These are phyloP conservation scores for Alternaria infectoria DNA, from an alignment of 2,329 filamentous ascomycete genomes.

Conservation along the genomic window DNA sequence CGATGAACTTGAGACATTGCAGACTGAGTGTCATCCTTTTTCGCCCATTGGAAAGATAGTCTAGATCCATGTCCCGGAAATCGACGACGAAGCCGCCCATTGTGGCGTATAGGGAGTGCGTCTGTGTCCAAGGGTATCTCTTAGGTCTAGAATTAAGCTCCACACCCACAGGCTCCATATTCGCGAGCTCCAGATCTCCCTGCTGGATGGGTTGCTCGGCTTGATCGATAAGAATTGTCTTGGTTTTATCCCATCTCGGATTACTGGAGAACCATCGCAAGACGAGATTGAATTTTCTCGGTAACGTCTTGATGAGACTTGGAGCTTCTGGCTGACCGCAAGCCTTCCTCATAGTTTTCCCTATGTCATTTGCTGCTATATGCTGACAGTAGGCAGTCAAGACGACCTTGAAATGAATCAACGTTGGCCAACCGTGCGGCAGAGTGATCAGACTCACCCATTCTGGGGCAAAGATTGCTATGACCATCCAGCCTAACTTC, in stretches of 20 bases:
- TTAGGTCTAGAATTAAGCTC: rapidly evolving
- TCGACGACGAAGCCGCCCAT: not conserved
- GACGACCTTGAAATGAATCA: not conserved
- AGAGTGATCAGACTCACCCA: too few species aligned
- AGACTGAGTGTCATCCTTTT: not conserved
- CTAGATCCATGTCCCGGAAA: not conserved
- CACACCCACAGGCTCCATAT: too few species aligned
- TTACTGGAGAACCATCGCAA: too few species aligned
- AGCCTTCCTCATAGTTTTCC: not conserved
- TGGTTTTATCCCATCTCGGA: too few species aligned
- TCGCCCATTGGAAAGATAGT: not conserved
- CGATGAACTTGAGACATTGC: rapidly evolving
- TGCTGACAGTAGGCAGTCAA: not conserved
- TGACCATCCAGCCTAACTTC: not conserved
- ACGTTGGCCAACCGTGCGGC: rapidly evolving
- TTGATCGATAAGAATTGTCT: too few species aligned
- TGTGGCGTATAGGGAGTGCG: not conserved
- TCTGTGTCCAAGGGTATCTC: not conserved
- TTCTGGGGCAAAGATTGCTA: not conserved
- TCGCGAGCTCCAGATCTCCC: too few species aligned
- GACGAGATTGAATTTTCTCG: too few species aligned
- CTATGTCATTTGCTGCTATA: rapidly evolving
- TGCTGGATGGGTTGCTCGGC: too few species aligned
- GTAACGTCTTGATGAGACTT: not conserved
- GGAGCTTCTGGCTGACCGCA: not conserved